A percentile compares a stretch with the other conserved stretches of the same genome.
Conservation (phyloP, 495 filamentous ascomycete genomes). For the Cercophora scortea region DNA sequence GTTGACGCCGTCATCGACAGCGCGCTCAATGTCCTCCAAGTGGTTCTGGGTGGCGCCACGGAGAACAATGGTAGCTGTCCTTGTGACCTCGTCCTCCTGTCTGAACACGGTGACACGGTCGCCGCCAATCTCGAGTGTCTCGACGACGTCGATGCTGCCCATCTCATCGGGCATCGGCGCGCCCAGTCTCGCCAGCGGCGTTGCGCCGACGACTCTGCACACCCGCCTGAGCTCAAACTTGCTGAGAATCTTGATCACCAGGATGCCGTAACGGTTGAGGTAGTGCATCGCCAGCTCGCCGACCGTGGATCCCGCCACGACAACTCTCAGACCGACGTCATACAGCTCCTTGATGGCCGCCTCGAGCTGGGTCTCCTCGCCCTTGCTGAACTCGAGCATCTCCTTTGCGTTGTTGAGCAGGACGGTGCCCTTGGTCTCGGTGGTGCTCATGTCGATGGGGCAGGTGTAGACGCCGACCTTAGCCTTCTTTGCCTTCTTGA, state of each 20-base stretch:
- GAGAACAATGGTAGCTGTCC: conserved; percentile 91
- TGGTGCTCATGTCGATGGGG: conserved; percentile 91
- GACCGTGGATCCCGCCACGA: conserved; percentile 83
- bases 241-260: conserved; percentile 94
- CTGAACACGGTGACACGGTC: conserved; percentile 98
- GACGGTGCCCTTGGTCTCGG: conserved; percentile 99
- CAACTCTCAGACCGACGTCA: conserved; percentile 85
- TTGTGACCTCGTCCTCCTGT: conserved; percentile 86
- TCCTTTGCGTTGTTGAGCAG: conserved; percentile 94
- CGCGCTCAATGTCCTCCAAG: conserved; percentile 93
- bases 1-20: conserved; percentile 97
- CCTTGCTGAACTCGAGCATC: conserved; percentile 97
- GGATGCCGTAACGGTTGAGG: conserved; percentile 91
- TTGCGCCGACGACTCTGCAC: conserved; percentile 94
- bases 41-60: conserved; percentile 96
- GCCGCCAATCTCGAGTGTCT: conserved; percentile 96
- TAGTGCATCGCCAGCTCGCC: conserved; percentile 97
- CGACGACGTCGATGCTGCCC: conserved; percentile 89
- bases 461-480: conserved; percentile 97
- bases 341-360: conserved; percentile 86
- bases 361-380: conserved; percentile 90
- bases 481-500: conserved; percentile 86
- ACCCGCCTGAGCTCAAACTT: conserved; percentile 94
- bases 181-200: conserved; percentile 87
- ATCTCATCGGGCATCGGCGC: conserved; percentile 99